Evolutionary conservation across 352 stramenopile species (phyloP).

Genomic region (Elongisporangium undulatum): DNA sequence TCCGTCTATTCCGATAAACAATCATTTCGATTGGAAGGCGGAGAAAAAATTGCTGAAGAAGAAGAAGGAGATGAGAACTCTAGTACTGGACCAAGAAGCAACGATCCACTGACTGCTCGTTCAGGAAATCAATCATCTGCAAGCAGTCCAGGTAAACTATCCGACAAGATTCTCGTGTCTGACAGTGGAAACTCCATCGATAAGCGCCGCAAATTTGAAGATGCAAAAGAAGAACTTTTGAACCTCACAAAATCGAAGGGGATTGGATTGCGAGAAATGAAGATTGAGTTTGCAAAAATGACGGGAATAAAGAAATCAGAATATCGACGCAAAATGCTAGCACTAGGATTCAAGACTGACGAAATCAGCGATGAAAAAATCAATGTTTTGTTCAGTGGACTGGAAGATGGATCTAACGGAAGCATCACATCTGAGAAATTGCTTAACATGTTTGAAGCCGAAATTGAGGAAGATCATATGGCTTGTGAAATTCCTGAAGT

Average conservation of each 20-base stretch:
- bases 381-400: constrained; percentile 50
- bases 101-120: neutral
- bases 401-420: constrained; percentile 34
- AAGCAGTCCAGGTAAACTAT: constrained; percentile 29
- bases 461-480: constrained; percentile 78
- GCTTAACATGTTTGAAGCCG: constrained; percentile 55
- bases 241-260: constrained; percentile 54
- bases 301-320: constrained; percentile 44
- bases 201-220: constrained; percentile 56
- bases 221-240: constrained; percentile 69
- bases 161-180: constrained; percentile 17
- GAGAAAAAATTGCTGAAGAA: constrained; percentile 75
- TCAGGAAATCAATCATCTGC: constrained; percentile 9
- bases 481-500: constrained; percentile 63
- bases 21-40: constrained; percentile 64
- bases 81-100: constrained; percentile 1
- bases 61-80: constrained; percentile 58
- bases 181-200: constrained; percentile 32
- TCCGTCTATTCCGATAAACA: constrained; percentile 75
- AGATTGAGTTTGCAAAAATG: constrained; percentile 60
- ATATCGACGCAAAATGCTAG: constrained; percentile 53
- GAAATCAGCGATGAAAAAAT: constrained; percentile 72
- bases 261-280: constrained; percentile 62
- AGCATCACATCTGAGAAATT: constrained; percentile 42
- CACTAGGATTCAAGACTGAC: constrained; percentile 61